Base-by-base conservation (phyloP, 2,329 filamentous ascomycete genomes). In the Penicillium sp. region DNA sequence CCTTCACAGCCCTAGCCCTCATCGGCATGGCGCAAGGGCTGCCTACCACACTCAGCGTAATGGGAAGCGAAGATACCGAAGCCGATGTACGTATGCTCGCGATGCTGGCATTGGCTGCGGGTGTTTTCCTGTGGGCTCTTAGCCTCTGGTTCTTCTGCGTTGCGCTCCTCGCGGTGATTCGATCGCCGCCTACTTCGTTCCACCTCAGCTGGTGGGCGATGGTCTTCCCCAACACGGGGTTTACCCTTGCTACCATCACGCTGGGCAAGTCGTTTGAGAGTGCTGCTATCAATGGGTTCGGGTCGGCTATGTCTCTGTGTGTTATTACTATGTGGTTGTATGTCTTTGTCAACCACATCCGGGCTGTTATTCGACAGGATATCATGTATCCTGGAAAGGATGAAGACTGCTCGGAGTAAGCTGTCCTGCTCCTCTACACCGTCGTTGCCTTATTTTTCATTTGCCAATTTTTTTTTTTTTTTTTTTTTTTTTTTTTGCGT, bases 1-100 rank as follows among this genome's bases (percentile, higher is more conserved):
- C 84, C 1, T 90, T 89, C 73, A 90, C 87, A 0, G 83, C 82
- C 1, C 74, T 89, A 13, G 86, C 87, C 0, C 76, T 89, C 36
- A 81, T 90, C 33, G 86, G 86, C 43, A 86, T 89, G 79, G 79
- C 85, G 0, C 76, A 80, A 41, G 77, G 78, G 8, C 67, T 85
- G 0, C 74, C 73, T 1, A 61, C 70, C 5, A 72, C 76, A 33
- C 80, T 80, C 56, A 71, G 72, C 41, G 69, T 82, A 46, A 73
- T 77, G 24, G 69, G 75, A 14, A 74, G 67, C 16, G 44, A 51
- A 7, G 54, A 60, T 45, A 60, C 53, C 1, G 48, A 54, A 2
- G 55, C 63, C 62, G 74, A 51, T 46, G 60, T 51, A 7, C 69
- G 72, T 5, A 64, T 79, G 13, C 63, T 80, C 48, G 64, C 74